Percentiles rank a stretch among this genome's conserved stretches.
Conservation (phyloP, 805 yeast species). For the Scheffersomyces spartinae region DNA sequence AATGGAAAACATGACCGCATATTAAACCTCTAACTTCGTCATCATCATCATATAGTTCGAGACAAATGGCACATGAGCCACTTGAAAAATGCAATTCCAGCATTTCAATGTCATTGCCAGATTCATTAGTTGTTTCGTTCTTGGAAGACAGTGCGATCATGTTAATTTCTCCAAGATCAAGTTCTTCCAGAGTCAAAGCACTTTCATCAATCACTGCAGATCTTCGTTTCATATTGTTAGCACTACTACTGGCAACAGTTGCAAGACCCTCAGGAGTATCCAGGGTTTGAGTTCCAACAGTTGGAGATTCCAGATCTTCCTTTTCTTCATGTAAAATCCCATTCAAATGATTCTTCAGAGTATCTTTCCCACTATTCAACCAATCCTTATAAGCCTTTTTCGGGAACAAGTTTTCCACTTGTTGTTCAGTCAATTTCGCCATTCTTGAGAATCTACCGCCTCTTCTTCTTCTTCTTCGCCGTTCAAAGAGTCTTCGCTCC, state of each 20-base stretch:
- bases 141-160: constrained; percentile 1
- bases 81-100: constrained; percentile 40
- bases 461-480: constrained; percentile 29
- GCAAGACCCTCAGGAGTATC: no score
- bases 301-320: neutral
- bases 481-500: constrained; percentile 14
- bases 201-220: neutral
- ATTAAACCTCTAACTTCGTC: constrained; percentile 61
- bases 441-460: constrained; percentile 31
- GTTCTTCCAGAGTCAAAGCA: constrained; percentile 6
- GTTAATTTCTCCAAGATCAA: constrained; percentile 3
- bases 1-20: constrained; percentile 79
- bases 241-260: no score
- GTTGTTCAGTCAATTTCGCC: constrained; percentile 40
- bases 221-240: no score
- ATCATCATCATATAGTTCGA: constrained; percentile 50
- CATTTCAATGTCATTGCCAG: no score
- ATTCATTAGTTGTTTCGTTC: constrained; percentile 1
- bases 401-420: constrained; percentile 54
- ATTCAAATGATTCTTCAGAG: constrained; percentile 32
- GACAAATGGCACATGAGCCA: constrained; percentile 71
- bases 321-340: constrained; percentile 32
- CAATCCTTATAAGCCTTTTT: constrained; percentile 44
- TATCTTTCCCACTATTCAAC: constrained; percentile 50
- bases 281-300: no score